Conservation (phyloP, 2,329 filamentous ascomycete species). For the Monosporascus sp. region DNA sequence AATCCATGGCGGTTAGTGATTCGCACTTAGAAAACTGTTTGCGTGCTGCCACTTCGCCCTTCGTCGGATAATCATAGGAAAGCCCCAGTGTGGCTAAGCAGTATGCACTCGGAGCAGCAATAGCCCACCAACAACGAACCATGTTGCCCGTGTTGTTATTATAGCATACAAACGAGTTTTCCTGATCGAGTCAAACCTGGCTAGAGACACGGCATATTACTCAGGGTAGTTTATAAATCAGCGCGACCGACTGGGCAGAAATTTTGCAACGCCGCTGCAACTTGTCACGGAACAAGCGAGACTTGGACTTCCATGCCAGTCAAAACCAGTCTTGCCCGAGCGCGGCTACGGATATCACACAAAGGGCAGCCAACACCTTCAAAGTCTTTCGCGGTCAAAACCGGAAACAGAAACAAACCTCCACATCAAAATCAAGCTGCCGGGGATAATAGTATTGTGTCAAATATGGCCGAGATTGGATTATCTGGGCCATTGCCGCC, state of each 20-base stretch:
- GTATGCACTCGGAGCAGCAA: not conserved
- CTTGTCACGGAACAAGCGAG: conserved; percentile 3
- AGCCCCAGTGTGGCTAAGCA: not conserved
- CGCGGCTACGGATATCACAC: conserved; percentile 18
- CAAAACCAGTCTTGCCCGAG: conserved; percentile 25
- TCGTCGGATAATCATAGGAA: not conserved
- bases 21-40: too few relatives aligned
- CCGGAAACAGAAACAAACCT: not conserved
- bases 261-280: not conserved
- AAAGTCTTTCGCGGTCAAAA: not conserved
- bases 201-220: not conserved
- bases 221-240: too few relatives aligned
- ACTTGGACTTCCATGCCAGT: conserved; percentile 21
- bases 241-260: not conserved
- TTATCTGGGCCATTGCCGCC: not conserved
- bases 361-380: conserved; percentile 15
- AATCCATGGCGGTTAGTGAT: too few relatives aligned
- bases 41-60: too few relatives aligned
- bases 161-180: too few relatives aligned
- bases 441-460: not conserved
- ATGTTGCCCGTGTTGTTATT: conserved; percentile 3
- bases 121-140: not conserved
- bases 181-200: too few relatives aligned
- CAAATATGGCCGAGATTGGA: not conserved
- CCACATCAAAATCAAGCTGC: not conserved